Evolutionary conservation across 495 filamentous ascomycete genomes (phyloP).

Genomic region (Alectoria sarmentosa): DNA sequence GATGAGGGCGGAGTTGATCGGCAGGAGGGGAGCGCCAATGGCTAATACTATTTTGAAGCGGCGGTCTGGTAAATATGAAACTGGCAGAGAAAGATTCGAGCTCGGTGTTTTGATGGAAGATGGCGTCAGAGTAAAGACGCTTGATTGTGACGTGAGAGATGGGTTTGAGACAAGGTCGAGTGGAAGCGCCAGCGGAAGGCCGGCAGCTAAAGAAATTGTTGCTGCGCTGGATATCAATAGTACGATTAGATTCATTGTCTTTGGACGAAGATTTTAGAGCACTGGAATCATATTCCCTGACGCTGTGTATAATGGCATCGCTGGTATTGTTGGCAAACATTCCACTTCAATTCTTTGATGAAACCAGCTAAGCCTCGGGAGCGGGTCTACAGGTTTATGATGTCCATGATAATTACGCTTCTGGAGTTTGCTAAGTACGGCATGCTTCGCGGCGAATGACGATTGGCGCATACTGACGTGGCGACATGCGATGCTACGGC

Average conservation of each 20-base stretch:
- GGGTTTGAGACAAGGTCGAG: not conserved
- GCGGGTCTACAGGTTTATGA: not conserved
- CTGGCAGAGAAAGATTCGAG: not conserved
- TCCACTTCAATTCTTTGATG: not conserved
- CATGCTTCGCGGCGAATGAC: not conserved
- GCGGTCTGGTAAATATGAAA: not conserved
- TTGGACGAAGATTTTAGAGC: not conserved
- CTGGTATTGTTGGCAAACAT: not conserved
- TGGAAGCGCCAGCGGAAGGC: not conserved
- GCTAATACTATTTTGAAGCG: not conserved
- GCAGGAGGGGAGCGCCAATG: not conserved
- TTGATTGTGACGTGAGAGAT: not conserved
- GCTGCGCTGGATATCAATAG: no score
- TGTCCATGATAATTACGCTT: not conserved
- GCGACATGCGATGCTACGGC: not conserved
- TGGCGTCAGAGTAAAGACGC: not conserved
- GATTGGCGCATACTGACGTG: not conserved
- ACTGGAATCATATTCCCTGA: not conserved
- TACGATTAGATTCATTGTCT: not conserved
- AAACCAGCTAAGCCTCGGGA: not conserved
- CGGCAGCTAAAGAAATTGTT: not conserved
- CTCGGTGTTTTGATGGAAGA: not conserved
- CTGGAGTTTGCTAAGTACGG: not conserved
- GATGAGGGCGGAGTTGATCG: not conserved
- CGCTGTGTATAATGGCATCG: not conserved